Conservation (phyloP, 2,329 filamentous ascomycete genomes). For the Penicillium palitans region DNA sequence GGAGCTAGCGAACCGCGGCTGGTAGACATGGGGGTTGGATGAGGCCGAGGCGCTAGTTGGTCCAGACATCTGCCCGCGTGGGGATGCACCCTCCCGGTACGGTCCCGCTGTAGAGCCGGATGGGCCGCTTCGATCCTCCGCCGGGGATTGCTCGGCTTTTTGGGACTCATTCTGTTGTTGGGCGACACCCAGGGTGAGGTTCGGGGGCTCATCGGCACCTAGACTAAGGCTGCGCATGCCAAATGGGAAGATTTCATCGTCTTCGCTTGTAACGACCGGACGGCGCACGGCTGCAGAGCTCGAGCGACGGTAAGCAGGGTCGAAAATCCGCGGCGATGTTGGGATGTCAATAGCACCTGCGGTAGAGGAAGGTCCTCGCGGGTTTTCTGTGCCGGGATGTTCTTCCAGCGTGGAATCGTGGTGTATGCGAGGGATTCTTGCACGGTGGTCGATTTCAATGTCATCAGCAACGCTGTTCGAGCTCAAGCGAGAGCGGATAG, state of each 20-base stretch:
- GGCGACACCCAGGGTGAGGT: conserved; percentile 33
- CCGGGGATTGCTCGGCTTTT: conserved; percentile 18
- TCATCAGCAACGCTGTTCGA: conserved; percentile 84
- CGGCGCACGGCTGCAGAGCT: conserved; percentile 47
- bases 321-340: conserved; percentile 46
- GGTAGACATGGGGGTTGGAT: conserved; percentile 38
- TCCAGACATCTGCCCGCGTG: conserved; percentile 27
- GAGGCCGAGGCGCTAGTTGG: conserved; percentile 32
- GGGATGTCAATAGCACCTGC: conserved; percentile 52
- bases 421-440: conserved; percentile 32
- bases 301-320: conserved; percentile 45
- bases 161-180: conserved; percentile 37
- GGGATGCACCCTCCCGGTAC: conserved; percentile 22
- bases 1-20: conserved; percentile 39
- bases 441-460: conserved; percentile 41
- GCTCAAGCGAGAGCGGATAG: conserved; percentile 88
- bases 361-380: conserved; percentile 36
- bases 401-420: conserved; percentile 39
- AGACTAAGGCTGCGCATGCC: conserved; percentile 50
- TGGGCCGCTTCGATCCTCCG: conserved; percentile 24
- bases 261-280: conserved; percentile 40
- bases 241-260: conserved; percentile 48
- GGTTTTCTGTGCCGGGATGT: conserved; percentile 37
- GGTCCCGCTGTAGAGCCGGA: conserved; percentile 17
- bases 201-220: conserved; percentile 43